Conservation (phyloP, 2,329 filamentous ascomycete genomes). For the Penicillium sp. region DNA sequence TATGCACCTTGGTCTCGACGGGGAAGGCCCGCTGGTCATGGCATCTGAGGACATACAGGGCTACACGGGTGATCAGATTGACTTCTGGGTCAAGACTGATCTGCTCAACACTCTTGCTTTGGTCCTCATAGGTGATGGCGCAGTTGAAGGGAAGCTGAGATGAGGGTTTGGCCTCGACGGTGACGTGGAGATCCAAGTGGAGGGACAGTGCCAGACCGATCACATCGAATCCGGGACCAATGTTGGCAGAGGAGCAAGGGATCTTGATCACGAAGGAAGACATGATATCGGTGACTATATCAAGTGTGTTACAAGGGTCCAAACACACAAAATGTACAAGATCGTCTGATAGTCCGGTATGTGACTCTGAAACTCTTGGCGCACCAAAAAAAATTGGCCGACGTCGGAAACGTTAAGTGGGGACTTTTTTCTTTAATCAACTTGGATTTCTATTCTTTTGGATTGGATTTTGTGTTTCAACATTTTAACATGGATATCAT, state of each 20-base stretch:
- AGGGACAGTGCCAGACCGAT: conserved; percentile 90
- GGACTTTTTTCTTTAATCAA: not conserved
- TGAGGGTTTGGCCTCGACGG: conserved; percentile 58
- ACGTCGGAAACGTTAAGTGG: conserved; percentile 21
- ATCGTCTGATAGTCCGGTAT: not conserved
- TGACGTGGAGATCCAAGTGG: conserved; percentile 86
- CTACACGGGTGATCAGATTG: conserved; percentile 92
- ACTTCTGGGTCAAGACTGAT: conserved; percentile 80
- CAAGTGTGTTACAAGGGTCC: not conserved
- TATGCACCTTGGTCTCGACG: conserved; percentile 81
- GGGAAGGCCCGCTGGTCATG: conserved; percentile 85
- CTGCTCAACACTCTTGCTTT: conserved; percentile 66
- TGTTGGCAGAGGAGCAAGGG: conserved; percentile 95
- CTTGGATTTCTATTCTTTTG: not conserved
- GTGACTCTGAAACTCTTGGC: conserved; percentile 27
- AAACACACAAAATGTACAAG: not conserved
- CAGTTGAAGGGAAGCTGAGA: conserved; percentile 58
- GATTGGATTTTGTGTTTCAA: not conserved
- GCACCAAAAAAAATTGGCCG: conserved; percentile 22
- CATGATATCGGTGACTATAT: conserved; percentile 12
- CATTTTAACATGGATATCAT: not conserved
- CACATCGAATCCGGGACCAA: conserved; percentile 95
- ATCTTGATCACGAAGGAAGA: conserved; percentile 69
- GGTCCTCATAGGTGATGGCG: conserved; percentile 83
- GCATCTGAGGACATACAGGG: conserved; percentile 90